These are phyloP conservation scores for Daedaleopsis sinensis DNA, from an alignment of 768 basidiomycete species.

Conservation along the genomic window DNA sequence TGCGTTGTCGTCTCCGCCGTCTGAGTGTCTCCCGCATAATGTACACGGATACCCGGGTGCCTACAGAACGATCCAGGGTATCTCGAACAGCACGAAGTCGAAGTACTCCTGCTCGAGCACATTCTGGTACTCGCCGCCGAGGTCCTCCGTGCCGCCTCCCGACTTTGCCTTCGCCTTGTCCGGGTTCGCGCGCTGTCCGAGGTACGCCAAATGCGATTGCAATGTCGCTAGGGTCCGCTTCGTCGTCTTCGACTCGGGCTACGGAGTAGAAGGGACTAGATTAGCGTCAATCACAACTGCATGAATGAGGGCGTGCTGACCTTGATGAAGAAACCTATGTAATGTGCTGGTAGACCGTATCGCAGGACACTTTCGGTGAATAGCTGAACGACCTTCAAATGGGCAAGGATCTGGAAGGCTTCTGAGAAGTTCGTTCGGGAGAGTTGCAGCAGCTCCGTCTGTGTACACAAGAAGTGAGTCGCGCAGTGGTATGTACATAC, in stretches of 20 bases:
- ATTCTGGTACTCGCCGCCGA: slow-evolving; percentile 88
- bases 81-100: slow-evolving; percentile 93
- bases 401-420: slow-evolving; percentile 91
- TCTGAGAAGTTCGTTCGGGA: slow-evolving; percentile 97
- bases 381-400: slow-evolving; percentile 87
- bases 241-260: slow-evolving; percentile 87
- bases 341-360: slow-evolving; percentile 94
- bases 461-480: not conserved
- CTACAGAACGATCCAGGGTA: slow-evolving; percentile 85
- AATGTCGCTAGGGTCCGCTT: slow-evolving; percentile 78
- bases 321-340: slow-evolving; percentile 80
- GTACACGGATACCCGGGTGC: too few species aligned
- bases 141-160: slow-evolving; percentile 57
- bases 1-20: not conserved
- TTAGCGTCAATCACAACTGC: not conserved
- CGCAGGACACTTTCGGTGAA: slow-evolving; percentile 95
- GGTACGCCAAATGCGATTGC: slow-evolving; percentile 79
- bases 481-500: slow-evolving; percentile 4
- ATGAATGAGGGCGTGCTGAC: slow-evolving; percentile 40
- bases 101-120: slow-evolving; percentile 95
- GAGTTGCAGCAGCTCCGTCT: slow-evolving; percentile 91
- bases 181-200: slow-evolving; percentile 58
- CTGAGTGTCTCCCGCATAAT: not conserved
- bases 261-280: not conserved
- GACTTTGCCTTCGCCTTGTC: slow-evolving; percentile 47